These are phyloP conservation scores for Fusarium kyushuense DNA, from an alignment of 2,329 filamentous ascomycete genomes.

Conservation along the genomic window DNA sequence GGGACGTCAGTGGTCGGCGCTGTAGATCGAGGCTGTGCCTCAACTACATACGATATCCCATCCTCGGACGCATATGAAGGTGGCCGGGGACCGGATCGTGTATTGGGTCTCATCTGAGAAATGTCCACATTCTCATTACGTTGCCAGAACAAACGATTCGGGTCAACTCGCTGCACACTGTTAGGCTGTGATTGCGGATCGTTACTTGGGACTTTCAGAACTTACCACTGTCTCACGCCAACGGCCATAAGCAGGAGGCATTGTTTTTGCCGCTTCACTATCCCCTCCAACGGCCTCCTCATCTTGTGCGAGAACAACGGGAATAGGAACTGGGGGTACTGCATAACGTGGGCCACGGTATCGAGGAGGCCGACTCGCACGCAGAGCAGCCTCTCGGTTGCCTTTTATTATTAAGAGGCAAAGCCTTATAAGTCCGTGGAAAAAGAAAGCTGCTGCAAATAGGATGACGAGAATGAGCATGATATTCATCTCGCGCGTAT, in stretches of 20 bases:
- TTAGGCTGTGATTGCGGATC: conserved; percentile 7
- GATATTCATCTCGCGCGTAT: conserved; percentile 79
- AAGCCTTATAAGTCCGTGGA: conserved; percentile 80
- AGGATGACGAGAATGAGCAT: conserved; percentile 83
- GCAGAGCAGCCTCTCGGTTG: conserved; percentile 47
- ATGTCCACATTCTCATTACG: conserved; percentile 63
- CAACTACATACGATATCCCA: conserved; percentile 77
- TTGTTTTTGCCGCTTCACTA: conserved; percentile 66
- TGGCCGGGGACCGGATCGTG: conserved; percentile 63
- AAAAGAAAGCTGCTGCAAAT: conserved; percentile 81
- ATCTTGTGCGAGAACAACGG: conserved; percentile 78
- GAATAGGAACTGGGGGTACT: conserved; percentile 79
- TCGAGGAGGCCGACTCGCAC: conserved; percentile 55
- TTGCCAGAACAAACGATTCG: conserved; percentile 84
- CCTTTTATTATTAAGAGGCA: conserved; percentile 72
- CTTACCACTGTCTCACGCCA: conserved; percentile 86
- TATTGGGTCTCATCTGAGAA: conserved; percentile 41
- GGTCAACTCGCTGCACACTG: conserved; percentile 75
- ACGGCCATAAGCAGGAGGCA: conserved; percentile 86
- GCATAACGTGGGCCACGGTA: conserved; percentile 73
- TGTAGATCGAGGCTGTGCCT: conserved; percentile 71
- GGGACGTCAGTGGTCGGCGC: conserved; percentile 60
- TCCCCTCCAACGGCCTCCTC: conserved; percentile 74
- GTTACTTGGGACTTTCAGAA: conserved; percentile 40
- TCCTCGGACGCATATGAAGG: conserved; percentile 83